Base-by-base conservation (phyloP, 202 grass and related monocot species). In the Musa balbisiana region DNA sequence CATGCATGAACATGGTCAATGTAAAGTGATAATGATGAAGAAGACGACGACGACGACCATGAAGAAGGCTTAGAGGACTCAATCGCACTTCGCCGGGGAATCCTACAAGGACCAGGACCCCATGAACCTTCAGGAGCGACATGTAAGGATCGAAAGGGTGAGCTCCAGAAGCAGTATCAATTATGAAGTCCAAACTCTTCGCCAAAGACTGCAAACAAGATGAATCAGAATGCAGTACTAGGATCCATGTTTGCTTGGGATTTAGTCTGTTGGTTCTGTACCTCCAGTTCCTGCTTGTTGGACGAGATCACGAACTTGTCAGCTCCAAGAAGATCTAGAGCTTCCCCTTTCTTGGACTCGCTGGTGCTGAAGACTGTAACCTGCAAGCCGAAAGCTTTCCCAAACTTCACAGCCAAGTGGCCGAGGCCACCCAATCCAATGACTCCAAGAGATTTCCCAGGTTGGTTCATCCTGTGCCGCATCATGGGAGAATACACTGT, bases 71-170 rank as follows among this genome's bases (percentile, higher is more conserved):
- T 25, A 13, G 62, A 52, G 93, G 93, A 77, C 82, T 73, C 49
- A 92, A 0, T 74, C 83, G 86, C 78, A 97, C 84, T 82, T 97
- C 93, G 72, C 75, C 78, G 33, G 90, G 90, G 53, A 97, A 91
- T 62, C 87, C 64, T 3, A 91, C 78, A 8, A 92, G 29, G 22
- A 17, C 73, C 86, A 93, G 87, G 50, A 87, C 76, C 2, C 93
- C 93, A 49, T 78, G 78, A 77, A 97, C 73, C 76, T 91, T 93
- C 17, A 97, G 88, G 12, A 90, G 83, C 11, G 81, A 80, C 2
- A 97, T 73, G 78, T 97, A 97, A 2, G 88, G 90, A 73, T 97
- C 93, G 8, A 97, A 91, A 19, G 86, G 87, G 72, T 97, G 93
- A 66, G 91, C 76, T 20, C 90, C 93, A 17, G 90, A 81, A 5